Conservation (phyloP, 2,329 filamentous ascomycete species). For the Tolypocladium guangdongense region DNA sequence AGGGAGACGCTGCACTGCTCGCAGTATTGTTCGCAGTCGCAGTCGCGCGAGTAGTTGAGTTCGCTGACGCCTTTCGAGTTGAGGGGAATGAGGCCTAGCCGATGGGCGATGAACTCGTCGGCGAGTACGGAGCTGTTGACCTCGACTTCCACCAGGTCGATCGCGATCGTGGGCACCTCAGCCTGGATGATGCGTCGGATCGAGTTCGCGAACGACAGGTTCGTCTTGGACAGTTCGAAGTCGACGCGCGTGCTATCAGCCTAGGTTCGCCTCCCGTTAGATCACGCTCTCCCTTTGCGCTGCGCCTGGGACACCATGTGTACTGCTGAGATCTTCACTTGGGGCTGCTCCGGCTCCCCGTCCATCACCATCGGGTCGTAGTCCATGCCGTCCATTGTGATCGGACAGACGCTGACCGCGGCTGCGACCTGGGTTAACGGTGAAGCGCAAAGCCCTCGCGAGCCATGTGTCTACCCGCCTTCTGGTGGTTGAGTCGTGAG, state of each 20-base stretch:
- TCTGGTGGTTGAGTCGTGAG: neutral
- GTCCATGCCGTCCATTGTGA: conserved; percentile 38
- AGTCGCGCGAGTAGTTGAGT: conserved; percentile 82
- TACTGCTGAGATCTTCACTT: conserved; percentile 51
- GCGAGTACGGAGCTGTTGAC: conserved; percentile 91
- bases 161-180: conserved; percentile 88
- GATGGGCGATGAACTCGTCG: conserved; percentile 91
- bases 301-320: conserved; percentile 6
- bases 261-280: conserved; percentile 29
- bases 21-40: conserved; percentile 93
- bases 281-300: neutral
- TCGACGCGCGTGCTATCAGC: conserved; percentile 73
- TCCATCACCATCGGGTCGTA: conserved; percentile 52
- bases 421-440: neutral
- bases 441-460: neutral
- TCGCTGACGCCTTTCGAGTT: conserved; percentile 73
- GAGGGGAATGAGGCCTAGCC: conserved; percentile 81
- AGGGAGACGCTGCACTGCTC: conserved; percentile 82
- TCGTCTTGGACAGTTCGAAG: conserved; percentile 83
- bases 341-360: conserved; percentile 43
- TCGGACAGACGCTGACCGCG: conserved; percentile 2
- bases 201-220: conserved; percentile 86
- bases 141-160: conserved; percentile 89
- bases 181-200: conserved; percentile 83
- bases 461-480: neutral